Evolutionary conservation across 148 eudicot genomes (phyloP).

Genomic region (Heliosperma pusillum): DNA sequence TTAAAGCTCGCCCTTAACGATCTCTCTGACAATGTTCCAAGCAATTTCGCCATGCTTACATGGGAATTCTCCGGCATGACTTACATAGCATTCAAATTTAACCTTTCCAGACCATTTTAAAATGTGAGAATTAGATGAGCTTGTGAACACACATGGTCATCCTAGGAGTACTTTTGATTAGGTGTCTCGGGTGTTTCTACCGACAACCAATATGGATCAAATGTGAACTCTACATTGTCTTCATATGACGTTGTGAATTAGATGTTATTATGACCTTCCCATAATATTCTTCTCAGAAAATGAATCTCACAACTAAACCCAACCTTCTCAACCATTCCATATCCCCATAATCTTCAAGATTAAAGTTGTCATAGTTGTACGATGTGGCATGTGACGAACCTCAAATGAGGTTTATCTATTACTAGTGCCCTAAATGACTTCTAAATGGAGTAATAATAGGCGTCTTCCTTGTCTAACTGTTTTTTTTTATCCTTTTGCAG

Average conservation of each 20-base stretch:
- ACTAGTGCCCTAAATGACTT: no score
- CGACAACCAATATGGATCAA: no score
- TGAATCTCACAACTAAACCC: background rate
- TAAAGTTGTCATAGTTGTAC: background rate
- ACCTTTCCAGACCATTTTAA: no score
- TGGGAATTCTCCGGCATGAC: background rate
- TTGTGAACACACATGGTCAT: no score
- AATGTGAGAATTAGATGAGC: no score
- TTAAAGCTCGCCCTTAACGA: background rate
- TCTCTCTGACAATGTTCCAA: background rate
- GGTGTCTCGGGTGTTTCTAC: no score
- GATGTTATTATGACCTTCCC: background rate
- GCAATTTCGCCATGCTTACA: background rate
- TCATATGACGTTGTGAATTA: no score
- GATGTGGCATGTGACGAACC: no score
- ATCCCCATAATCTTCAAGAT: background rate
- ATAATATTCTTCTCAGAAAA: background rate
- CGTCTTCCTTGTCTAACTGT: background rate
- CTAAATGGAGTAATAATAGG: background rate
- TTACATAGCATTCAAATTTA: background rate
- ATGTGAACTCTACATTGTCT: no score
- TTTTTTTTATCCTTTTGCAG: conserved; percentile 3
- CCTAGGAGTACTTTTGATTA: no score
- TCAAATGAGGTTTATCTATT: no score
- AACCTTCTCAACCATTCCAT: background rate